Conservation (phyloP, 129 eudicot species). For the Sambucus nigra region DNA sequence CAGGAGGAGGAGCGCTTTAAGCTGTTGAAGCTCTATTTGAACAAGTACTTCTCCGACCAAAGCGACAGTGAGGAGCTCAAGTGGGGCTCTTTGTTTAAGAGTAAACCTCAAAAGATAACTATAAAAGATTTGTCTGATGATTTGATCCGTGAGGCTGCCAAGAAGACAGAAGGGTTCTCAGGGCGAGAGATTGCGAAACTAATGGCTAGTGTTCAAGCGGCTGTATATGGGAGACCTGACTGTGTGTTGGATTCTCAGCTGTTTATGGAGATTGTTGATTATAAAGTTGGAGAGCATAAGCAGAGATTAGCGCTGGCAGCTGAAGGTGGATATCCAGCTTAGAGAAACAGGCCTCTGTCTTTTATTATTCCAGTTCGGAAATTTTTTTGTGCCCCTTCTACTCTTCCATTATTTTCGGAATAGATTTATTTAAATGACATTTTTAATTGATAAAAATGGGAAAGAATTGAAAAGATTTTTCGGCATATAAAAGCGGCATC, state of each 20-base stretch:
- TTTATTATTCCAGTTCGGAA: too few relatives aligned
- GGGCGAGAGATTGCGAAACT: slow-evolving; percentile 96
- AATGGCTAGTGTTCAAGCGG: slow-evolving; percentile 93
- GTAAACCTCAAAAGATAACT: slow-evolving; percentile 54
- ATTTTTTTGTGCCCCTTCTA: slow-evolving; percentile 1
- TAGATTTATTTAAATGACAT: too few relatives aligned
- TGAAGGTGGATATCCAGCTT: slow-evolving; percentile 37
- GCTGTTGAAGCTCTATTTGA: slow-evolving; percentile 68
- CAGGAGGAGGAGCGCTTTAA: slow-evolving; percentile 77
- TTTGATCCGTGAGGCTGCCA: slow-evolving; percentile 70
- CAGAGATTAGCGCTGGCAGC: slow-evolving; percentile 65
- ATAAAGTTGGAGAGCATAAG: slow-evolving; percentile 82
- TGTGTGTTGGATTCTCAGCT: slow-evolving; percentile 71
- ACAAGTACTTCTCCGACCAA: slow-evolving; percentile 50
- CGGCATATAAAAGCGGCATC: too few relatives aligned
- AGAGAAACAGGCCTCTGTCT: neutral
- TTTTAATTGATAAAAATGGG: too few relatives aligned
- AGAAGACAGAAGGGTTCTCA: slow-evolving; percentile 78
- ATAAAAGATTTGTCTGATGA: slow-evolving; percentile 73
- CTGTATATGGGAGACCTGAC: slow-evolving; percentile 91
- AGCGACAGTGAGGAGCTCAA: slow-evolving; percentile 29
- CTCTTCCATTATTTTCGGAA: too few relatives aligned
- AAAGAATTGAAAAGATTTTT: too few relatives aligned
- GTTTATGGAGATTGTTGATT: slow-evolving; percentile 88
- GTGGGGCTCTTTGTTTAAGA: slow-evolving; percentile 47